Evolutionary conservation across 2,329 filamentous ascomycete species (phyloP).

Genomic region (Podosphaera leucotricha): DNA sequence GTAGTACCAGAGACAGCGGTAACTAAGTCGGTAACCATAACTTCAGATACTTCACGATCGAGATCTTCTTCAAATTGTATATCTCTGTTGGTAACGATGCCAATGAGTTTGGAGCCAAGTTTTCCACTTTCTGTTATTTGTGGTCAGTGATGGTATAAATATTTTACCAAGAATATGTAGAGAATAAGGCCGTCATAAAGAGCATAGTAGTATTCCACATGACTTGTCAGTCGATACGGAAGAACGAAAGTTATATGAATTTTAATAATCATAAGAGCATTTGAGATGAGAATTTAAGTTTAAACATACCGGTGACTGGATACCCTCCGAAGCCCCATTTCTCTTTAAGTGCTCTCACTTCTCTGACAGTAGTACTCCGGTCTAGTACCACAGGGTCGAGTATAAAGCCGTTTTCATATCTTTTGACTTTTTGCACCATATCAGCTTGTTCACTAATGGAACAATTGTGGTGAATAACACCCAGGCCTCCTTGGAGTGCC

Average conservation of each 20-base stretch:
- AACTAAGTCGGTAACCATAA: constrained; percentile 90
- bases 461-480: constrained; percentile 99
- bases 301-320: constrained; percentile 82
- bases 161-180: background rate
- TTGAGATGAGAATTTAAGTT: constrained; percentile 3
- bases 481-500: constrained; percentile 65
- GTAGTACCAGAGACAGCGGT: constrained; percentile 68
- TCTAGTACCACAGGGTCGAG: constrained; percentile 82
- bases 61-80: constrained; percentile 81
- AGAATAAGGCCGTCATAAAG: constrained; percentile 12
- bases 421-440: constrained; percentile 98
- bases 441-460: constrained; percentile 91
- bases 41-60: constrained; percentile 50
- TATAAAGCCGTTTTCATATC: constrained; percentile 98
- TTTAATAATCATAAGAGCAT: constrained; percentile 50
- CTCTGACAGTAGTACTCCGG: constrained; percentile 66
- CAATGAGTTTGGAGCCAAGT: constrained; percentile 83
- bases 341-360: constrained; percentile 82
- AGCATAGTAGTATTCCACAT: constrained; percentile 43
- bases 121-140: constrained; percentile 53
- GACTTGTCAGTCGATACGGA: constrained; percentile 78
- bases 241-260: constrained; percentile 99
- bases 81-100: constrained; percentile 93
- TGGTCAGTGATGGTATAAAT: background rate
- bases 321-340: constrained; percentile 98